phyloP scores from a whole-genome alignment of 148 eudicot species.

The Spergularia bocconei region DNA sequence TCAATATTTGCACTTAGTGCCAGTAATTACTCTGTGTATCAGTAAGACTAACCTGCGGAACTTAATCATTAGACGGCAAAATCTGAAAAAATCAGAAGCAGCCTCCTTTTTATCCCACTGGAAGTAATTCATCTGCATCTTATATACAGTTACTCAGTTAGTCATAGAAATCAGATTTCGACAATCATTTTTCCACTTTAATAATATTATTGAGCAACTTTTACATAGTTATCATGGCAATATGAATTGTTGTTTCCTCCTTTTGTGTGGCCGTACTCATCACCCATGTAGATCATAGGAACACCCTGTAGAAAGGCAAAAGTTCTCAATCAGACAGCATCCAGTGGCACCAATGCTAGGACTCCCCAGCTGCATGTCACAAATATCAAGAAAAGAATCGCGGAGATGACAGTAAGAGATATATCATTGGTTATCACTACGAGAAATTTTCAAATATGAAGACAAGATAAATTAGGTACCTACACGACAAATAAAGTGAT shows the following conservation, averaged over 20 bases:
- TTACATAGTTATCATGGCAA: slow-evolving; percentile 94
- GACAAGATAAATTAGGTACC: background rate
- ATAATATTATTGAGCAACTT: slow-evolving; percentile 4
- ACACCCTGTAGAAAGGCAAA: slow-evolving; percentile 62
- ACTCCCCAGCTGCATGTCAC: background rate
- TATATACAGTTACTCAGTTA: slow-evolving; percentile 31
- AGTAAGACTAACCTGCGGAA: slow-evolving; percentile 61
- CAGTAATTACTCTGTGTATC: background rate
- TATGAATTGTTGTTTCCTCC: slow-evolving; percentile 98
- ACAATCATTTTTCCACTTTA: background rate
- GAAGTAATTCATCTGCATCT: slow-evolving; percentile 85
- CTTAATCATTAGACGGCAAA: slow-evolving; percentile 71
- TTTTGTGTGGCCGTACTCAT: slow-evolving; percentile 97
- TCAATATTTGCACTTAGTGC: background rate
- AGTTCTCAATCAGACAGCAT: slow-evolving; percentile 9
- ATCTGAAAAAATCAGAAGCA: slow-evolving; percentile 76
- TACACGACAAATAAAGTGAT: too few relatives aligned
- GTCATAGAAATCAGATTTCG: slow-evolving; percentile 9
- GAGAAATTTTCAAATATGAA: too few relatives aligned
- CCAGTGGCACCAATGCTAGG: slow-evolving; percentile 1
- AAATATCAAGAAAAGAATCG: background rate
- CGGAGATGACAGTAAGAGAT: too few relatives aligned
- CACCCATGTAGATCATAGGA: slow-evolving; percentile 98
- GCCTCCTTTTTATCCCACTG: slow-evolving; percentile 90
- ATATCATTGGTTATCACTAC: too few relatives aligned